These are phyloP conservation scores for Seiridium unicorne DNA, from an alignment of 2,329 filamentous ascomycete genomes.

Conservation along the genomic window DNA sequence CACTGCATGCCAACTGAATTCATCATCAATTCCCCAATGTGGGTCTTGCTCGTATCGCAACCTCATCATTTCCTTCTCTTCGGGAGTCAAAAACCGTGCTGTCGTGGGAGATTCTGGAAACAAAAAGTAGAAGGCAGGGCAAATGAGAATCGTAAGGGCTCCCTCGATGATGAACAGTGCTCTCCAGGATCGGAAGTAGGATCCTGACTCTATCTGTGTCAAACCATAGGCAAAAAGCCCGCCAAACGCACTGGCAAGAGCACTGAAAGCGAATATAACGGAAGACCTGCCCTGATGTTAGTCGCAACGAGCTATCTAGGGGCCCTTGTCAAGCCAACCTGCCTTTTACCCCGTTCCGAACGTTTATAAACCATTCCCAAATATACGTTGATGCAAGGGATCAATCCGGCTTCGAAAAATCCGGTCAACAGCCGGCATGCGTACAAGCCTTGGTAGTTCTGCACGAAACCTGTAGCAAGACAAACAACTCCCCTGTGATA, in stretches of 20 bases:
- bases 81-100: conserved; percentile 26
- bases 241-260: conserved; percentile 18
- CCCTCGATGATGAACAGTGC: conserved; percentile 25
- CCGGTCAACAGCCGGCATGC: conserved; percentile 21
- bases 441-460: conserved; percentile 16
- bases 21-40: conserved; percentile 23
- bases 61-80: conserved; percentile 24
- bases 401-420: conserved; percentile 23
- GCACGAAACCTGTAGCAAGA: conserved; percentile 27
- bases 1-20: conserved; percentile 21
- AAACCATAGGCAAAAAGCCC: conserved; percentile 21
- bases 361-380: conserved; percentile 31
- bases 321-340: conserved; percentile 29
- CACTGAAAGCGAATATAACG: conserved; percentile 16
- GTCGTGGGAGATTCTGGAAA: conserved; percentile 24
- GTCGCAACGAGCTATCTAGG: conserved; percentile 18
- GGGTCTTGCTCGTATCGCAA: conserved; percentile 22
- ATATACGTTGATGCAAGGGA: conserved; percentile 23
- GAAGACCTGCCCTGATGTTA: conserved; percentile 12
- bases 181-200: conserved; percentile 13
- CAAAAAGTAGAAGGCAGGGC: conserved; percentile 23
- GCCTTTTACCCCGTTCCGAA: conserved; percentile 19
- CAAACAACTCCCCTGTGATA: conserved; percentile 17
- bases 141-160: conserved; percentile 24
- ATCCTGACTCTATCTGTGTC: conserved; percentile 15